Evolutionary conservation across 2,329 filamentous ascomycete genomes (phyloP).

Genomic region (Metarhizium humberi): DNA sequence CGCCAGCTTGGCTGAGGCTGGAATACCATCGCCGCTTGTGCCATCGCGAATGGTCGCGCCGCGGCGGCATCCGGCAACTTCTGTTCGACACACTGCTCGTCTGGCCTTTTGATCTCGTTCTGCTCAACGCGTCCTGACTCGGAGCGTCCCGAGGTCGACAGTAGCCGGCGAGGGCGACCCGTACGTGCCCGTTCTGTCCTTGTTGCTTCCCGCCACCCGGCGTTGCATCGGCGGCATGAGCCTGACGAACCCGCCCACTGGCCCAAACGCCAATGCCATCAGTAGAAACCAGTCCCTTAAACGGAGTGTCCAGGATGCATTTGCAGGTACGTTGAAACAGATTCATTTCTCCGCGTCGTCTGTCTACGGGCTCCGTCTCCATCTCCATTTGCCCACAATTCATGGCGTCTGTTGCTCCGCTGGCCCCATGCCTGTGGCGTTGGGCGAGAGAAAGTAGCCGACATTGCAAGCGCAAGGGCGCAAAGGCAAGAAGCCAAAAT

Average conservation of each 20-base stretch:
- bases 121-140: no score
- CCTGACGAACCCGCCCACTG: conserved; percentile 44
- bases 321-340: conserved; percentile 38
- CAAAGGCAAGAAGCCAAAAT: not conserved
- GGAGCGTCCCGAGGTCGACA: no score
- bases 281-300: conserved; percentile 38
- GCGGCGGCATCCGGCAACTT: no score
- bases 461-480: not conserved
- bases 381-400: not conserved
- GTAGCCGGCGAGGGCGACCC: no score
- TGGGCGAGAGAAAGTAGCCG: not conserved
- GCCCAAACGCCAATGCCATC: conserved; percentile 35
- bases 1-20: not conserved
- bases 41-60: no score
- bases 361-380: not conserved
- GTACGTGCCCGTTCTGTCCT: no score
- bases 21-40: no score
- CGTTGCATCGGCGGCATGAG: conserved; percentile 28
- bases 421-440: not conserved
- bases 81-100: no score
- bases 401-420: not conserved
- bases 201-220: not conserved
- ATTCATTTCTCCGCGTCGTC: not conserved
- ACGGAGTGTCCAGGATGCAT: conserved; percentile 49
- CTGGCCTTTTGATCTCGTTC: no score